A percentile compares a stretch with the other conserved stretches of the same genome.
phyloP scores from a whole-genome alignment of 2,329 filamentous ascomycete species.

The Cordyceps fumosorosea region DNA sequence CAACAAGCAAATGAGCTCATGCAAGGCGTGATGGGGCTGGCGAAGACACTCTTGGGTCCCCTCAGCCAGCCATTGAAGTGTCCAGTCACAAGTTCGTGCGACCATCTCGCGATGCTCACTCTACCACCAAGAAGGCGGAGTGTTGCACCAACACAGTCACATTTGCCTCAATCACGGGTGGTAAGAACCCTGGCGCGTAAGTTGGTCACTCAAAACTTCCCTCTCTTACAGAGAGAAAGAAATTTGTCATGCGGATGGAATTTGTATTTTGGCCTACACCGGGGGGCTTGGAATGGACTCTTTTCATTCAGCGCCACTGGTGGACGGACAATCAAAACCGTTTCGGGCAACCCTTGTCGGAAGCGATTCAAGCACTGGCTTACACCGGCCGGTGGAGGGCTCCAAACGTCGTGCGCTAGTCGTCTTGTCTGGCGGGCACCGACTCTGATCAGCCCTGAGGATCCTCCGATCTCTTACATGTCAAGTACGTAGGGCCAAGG shows the following conservation, averaged over 20 bases:
- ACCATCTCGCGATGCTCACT: background rate
- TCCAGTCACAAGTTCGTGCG: background rate
- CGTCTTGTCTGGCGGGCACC: background rate
- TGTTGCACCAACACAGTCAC: conserved; percentile 5
- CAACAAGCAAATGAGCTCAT: background rate
- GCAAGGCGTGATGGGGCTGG: background rate
- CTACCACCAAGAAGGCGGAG: background rate
- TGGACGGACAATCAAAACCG: background rate
- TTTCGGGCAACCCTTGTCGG: background rate
- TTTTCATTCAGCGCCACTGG: background rate
- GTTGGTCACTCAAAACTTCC: background rate
- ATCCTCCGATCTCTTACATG: background rate
- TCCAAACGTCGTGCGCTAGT: background rate
- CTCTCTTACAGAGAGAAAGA: background rate
- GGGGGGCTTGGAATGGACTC: background rate
- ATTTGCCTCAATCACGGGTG: background rate
- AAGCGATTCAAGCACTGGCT: background rate
- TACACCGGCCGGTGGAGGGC: background rate
- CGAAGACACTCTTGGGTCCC: background rate
- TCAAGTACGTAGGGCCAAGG: background rate
- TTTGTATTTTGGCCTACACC: background rate
- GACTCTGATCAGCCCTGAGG: background rate
- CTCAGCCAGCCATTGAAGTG: background rate
- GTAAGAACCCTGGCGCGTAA: background rate
- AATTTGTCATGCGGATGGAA: background rate